These are phyloP conservation scores for Rosa rugosa DNA, from an alignment of 306 rosid species.

Conservation along the genomic window DNA sequence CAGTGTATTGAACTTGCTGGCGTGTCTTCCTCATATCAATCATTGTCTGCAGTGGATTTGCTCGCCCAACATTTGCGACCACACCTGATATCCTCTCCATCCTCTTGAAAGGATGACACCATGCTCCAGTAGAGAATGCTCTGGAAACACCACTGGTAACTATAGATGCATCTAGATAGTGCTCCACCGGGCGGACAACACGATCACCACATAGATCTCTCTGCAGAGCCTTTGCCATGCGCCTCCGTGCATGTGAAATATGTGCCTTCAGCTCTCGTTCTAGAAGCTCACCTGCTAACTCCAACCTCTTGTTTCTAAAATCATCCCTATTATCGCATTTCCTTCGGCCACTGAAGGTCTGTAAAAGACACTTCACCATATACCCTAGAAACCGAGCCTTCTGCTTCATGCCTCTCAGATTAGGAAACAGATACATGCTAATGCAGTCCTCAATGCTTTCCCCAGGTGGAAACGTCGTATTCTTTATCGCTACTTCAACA, in stretches of 20 bases:
- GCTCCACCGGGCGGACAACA: slow-evolving; percentile 61
- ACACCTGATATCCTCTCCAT: slow-evolving; percentile 92
- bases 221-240: slow-evolving; percentile 79
- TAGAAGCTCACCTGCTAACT: slow-evolving; percentile 81
- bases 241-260: slow-evolving; percentile 74
- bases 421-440: slow-evolving; percentile 56
- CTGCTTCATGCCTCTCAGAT: slow-evolving; percentile 49
- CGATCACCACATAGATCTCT: slow-evolving; percentile 86
- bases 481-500: slow-evolving; percentile 47
- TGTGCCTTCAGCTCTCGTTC: slow-evolving; percentile 90
- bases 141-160: slow-evolving; percentile 89
- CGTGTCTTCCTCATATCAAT: slow-evolving; percentile 89
- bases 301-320: slow-evolving; percentile 85
- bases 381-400: slow-evolving; percentile 84
- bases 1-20: slow-evolving; percentile 90
- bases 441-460: slow-evolving; percentile 77
- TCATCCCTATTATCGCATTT: slow-evolving; percentile 87
- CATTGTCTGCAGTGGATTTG: slow-evolving; percentile 89
- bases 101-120: slow-evolving; percentile 91
- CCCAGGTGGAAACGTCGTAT: slow-evolving; percentile 66
- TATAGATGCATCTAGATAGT: slow-evolving; percentile 88
- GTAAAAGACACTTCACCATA: slow-evolving; percentile 89
- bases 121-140: slow-evolving; percentile 97
- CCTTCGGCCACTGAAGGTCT: slow-evolving; percentile 67
- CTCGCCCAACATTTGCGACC: slow-evolving; percentile 79